Evolutionary conservation across 75 land plant genomes (phyloP).

Genomic region (Selaginella tamariscina): DNA sequence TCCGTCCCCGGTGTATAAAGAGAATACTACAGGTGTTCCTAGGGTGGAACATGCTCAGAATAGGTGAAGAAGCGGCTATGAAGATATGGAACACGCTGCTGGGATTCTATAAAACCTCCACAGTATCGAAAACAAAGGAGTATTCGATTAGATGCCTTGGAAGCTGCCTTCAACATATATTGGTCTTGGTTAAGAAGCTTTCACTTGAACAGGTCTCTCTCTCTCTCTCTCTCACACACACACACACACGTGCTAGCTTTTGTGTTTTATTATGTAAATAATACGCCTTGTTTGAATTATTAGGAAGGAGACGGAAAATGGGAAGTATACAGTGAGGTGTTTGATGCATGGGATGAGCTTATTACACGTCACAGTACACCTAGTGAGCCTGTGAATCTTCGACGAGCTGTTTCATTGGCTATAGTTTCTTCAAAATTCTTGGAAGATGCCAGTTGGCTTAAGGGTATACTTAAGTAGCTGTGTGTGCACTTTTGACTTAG

Average conservation of each 20-base stretch:
- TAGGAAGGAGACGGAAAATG: too few relatives aligned
- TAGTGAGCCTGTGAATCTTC: constrained; percentile 63
- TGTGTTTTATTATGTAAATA: too few relatives aligned
- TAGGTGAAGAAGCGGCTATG: not conserved
- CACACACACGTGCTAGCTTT: too few relatives aligned
- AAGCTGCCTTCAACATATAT: not conserved
- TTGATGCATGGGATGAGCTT: constrained; percentile 31
- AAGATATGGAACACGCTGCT: not conserved
- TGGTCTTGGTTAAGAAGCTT: not conserved
- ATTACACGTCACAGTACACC: constrained; percentile 45
- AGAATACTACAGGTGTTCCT: constrained; percentile 56
- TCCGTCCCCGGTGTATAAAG: constrained; percentile 53
- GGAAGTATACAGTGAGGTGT: constrained; percentile 14
- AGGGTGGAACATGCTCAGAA: constrained; percentile 33
- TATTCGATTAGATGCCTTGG: constrained; percentile 2
- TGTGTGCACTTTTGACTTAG: too few relatives aligned
- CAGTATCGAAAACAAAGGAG: not conserved
- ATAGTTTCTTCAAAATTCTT: constrained; percentile 64
- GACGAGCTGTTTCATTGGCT: constrained; percentile 71
- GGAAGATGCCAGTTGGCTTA: constrained; percentile 40
- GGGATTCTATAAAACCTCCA: not conserved
- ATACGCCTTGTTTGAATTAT: too few relatives aligned
- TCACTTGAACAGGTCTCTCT: too few relatives aligned
- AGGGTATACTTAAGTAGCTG: not conserved
- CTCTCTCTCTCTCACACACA: too few relatives aligned